phyloP scores from a whole-genome alignment of 306 rosid species.

The Quercus engelmannii region DNA sequence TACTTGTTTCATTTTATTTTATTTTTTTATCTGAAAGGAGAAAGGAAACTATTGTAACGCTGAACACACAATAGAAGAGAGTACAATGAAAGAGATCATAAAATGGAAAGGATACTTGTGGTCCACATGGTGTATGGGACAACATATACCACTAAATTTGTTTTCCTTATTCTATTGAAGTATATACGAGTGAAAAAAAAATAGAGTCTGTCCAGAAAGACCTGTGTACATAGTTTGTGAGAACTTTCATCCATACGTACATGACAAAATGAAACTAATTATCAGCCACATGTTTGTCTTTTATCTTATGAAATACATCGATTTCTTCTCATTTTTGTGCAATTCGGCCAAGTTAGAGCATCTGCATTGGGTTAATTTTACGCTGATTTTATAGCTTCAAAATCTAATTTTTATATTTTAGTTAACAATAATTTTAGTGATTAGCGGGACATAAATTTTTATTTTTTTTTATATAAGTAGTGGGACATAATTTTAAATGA shows the following conservation, averaged over 20 bases:
- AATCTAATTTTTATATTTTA: no score
- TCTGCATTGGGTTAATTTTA: no score
- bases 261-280: background rate
- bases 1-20: constrained; percentile 22
- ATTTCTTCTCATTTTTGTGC: background rate
- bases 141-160: constrained; percentile 50
- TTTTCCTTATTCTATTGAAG: constrained; percentile 6
- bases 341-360: background rate
- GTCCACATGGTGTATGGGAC: constrained; percentile 45
- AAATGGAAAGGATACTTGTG: constrained; percentile 28
- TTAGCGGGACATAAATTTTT: no score
- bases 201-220: background rate
- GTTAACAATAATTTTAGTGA: no score
- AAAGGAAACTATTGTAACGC: background rate
- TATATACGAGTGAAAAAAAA: background rate
- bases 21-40: constrained; percentile 16
- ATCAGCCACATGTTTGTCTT: background rate
- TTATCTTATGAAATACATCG: background rate
- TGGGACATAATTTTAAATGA: no score
- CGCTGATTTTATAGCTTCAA: no score
- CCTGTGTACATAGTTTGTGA: background rate
- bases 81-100: constrained; percentile 19
- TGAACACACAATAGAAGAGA: background rate
- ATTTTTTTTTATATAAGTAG: no score
- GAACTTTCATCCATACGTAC: background rate